phyloP scores from a whole-genome alignment of 768 basidiomycete genomes.

The Boletus reticulatus region DNA sequence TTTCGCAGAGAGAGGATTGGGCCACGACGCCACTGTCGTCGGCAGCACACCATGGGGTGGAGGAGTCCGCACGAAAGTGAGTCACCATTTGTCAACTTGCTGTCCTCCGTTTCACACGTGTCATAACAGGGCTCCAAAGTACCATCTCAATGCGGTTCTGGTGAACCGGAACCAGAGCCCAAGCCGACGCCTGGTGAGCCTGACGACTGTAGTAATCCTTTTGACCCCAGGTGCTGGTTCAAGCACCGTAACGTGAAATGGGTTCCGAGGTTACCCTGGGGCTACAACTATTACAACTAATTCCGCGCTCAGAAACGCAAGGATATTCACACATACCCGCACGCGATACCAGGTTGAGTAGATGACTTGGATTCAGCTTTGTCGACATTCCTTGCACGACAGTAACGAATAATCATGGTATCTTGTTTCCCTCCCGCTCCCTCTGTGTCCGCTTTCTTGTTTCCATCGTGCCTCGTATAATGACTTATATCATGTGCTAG shows the following conservation, averaged over 20 bases:
- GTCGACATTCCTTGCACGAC: constrained; percentile 1
- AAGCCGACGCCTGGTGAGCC: constrained; percentile 34
- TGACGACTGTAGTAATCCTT: constrained; percentile 26
- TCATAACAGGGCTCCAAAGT: constrained; percentile 37
- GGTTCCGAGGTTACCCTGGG: constrained; percentile 26
- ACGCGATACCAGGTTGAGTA: constrained; percentile 16
- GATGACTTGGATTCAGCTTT: constrained; percentile 9
- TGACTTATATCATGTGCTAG: constrained; percentile 7
- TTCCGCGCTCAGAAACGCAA: constrained; percentile 5
- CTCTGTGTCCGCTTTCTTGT: constrained; percentile 8
- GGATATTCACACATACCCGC: constrained; percentile 11
- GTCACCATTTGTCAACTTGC: constrained; percentile 3
- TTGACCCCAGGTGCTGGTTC: constrained; percentile 25
- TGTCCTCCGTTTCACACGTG: not conserved
- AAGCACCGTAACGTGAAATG: constrained; percentile 16
- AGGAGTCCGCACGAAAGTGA: constrained; percentile 72
- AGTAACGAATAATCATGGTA: not conserved
- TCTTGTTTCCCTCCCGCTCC: not conserved
- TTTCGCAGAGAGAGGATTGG: constrained; percentile 82
- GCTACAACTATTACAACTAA: constrained; percentile 22
- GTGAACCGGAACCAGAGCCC: constrained; percentile 18
- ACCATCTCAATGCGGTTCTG: constrained; percentile 39
- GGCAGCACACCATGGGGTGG: constrained; percentile 92
- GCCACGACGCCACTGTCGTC: constrained; percentile 67
- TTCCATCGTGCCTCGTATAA: constrained; percentile 5